Conservation (phyloP, 1,139 yeast genomes). For the Magnusiomyces starmeri region DNA sequence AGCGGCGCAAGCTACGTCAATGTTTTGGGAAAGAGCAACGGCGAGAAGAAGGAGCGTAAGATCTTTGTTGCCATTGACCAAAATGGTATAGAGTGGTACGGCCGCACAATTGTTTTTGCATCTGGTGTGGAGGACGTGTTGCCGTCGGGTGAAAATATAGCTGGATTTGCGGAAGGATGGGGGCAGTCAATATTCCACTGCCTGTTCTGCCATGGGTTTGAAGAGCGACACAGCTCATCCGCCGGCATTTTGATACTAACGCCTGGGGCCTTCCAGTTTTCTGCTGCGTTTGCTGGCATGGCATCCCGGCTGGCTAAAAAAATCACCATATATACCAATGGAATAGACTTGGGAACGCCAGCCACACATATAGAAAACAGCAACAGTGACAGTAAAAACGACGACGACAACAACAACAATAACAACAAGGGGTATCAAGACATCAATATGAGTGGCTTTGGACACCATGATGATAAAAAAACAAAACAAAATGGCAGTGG, state of each 20-base stretch:
- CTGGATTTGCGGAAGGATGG: constrained; percentile 10
- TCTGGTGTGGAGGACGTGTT: constrained; percentile 5
- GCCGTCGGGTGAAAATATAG: neutral
- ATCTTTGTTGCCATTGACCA: constrained; percentile 2
- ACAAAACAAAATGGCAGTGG: neutral
- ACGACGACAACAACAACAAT: no score
- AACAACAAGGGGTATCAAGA: no score
- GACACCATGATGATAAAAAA: no score
- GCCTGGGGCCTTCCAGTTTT: constrained; percentile 3
- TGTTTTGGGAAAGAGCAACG: no score
- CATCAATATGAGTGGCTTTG: no score
- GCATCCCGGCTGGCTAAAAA: constrained; percentile 6
- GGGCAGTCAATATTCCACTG: constrained; percentile 11
- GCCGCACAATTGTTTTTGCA: constrained; percentile 6
- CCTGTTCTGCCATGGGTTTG: constrained; percentile 11
- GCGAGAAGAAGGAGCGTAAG: neutral
- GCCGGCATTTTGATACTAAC: constrained; percentile 6
- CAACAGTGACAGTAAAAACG: neutral
- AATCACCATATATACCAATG: constrained; percentile 8
- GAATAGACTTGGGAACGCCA: neutral
- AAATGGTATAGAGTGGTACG: constrained; percentile 8
- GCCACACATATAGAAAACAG: neutral
- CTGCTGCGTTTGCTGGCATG: constrained; percentile 7
- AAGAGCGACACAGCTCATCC: constrained; percentile 4
- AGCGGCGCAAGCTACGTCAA: neutral